Evolutionary conservation across 2,329 filamentous ascomycete genomes (phyloP).

Genomic region (Blastomyces emzantsi): DNA sequence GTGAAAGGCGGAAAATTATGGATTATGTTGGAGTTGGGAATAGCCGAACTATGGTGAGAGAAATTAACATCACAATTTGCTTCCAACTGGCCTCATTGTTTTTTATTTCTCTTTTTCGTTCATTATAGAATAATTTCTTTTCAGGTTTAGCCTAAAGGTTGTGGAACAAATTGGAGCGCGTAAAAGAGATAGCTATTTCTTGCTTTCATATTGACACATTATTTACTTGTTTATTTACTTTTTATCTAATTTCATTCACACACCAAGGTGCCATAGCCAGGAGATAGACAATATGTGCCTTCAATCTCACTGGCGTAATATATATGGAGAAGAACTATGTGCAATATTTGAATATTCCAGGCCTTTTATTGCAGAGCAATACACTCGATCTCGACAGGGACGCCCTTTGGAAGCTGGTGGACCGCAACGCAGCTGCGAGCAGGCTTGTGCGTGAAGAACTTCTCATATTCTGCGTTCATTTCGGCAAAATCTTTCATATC

Average conservation of each 20-base stretch:
- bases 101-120: too few relatives aligned
- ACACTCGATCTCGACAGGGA: conserved; percentile 57
- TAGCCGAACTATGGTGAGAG: too few relatives aligned
- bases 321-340: neutral
- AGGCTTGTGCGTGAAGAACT: conserved; percentile 59
- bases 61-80: too few relatives aligned
- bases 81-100: too few relatives aligned
- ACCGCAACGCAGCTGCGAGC: conserved; percentile 56
- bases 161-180: too few relatives aligned
- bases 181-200: too few relatives aligned
- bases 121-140: too few relatives aligned
- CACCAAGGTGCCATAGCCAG: neutral
- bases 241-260: neutral
- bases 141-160: too few relatives aligned
- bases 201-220: neutral
- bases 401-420: conserved; percentile 53
- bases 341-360: neutral
- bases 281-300: neutral
- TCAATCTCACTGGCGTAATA: neutral
- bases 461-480: conserved; percentile 65
- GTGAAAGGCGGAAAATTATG: too few relatives aligned
- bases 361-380: conserved; percentile 46
- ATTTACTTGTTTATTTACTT: neutral
- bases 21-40: too few relatives aligned
- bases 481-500: conserved; percentile 83